Base-by-base conservation (phyloP, 2,329 filamentous ascomycete species). In the Pestalotiopsis sp. region DNA sequence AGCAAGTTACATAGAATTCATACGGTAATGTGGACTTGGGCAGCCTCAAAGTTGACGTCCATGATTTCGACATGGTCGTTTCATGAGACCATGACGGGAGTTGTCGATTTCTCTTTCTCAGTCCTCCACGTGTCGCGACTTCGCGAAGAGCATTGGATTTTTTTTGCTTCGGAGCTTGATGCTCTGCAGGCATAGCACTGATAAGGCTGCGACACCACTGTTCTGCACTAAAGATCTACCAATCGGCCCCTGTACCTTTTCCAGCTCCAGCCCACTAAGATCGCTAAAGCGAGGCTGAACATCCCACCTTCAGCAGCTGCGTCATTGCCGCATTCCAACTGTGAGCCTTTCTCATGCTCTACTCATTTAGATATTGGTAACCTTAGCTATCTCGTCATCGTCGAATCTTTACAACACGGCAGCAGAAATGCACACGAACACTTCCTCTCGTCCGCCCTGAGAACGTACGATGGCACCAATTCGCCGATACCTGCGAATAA, bases 401-500 rank as follows among this genome's bases (percentile, higher is more conserved):
- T 26, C 13, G 52, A 57, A 4, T 26, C 26, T 35, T 3, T 61
- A n/a, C 44, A 52, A 58, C 10, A 6, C 24, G n/a, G 26, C 56
- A 35, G 26, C 22, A 58, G 17, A 58, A 26, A 58, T 35, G 26
- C 9, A 17, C 56, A 26, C 14, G 3, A 26, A 58, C 10, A 26
- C 24, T 6, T 58, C 22, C 56, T 58, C n/a, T 22, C 56, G 26
- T 2, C 56, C 26, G 26, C 26, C 56, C 56, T 58, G 56, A 58
- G 22, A 17, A 14, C 24, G 56, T 4, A 58, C 20, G 11, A 98
- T 98, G 94, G 92, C 94, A 13, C 94, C 94, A 11, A 89, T 97
- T 61, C 90, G 94, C 68, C 89, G 94, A 74, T 98, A 98, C 78
- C 86, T 98, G 66, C 89, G 95, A 65, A 97, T 98, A 73, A 95